Evolutionary conservation across 306 rosid species (phyloP).

Genomic region (Hippophae gyantsensis): DNA sequence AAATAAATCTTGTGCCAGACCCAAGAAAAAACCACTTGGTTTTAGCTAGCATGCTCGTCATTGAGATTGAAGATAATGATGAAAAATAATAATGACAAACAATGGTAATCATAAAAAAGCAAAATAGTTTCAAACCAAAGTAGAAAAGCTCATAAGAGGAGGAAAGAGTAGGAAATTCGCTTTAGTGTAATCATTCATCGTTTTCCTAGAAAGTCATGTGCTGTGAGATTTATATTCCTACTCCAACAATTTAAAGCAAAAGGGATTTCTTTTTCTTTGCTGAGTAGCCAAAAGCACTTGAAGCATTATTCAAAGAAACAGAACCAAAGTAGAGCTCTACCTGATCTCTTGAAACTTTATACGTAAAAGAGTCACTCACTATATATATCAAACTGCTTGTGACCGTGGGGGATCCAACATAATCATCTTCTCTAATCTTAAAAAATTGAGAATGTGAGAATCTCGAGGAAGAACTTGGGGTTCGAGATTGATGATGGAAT

Average conservation of each 20-base stretch:
- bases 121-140: constrained; percentile 26
- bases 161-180: constrained; percentile 44
- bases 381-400: constrained; percentile 13
- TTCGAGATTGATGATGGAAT: constrained; percentile 54
- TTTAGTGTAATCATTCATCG: constrained; percentile 32
- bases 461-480: constrained; percentile 55
- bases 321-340: background rate
- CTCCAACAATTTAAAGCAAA: constrained; percentile 22
- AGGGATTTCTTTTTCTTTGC: too few species aligned
- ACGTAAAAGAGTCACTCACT: too few species aligned
- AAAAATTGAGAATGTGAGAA: constrained; percentile 66
- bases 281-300: background rate
- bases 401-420: constrained; percentile 51
- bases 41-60: constrained; percentile 70
- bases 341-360: too few species aligned
- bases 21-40: constrained; percentile 33
- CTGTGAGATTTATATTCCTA: constrained; percentile 18
- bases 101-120: constrained; percentile 14
- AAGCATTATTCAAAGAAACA: constrained; percentile 6
- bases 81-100: constrained; percentile 29
- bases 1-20: constrained; percentile 39
- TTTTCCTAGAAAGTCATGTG: constrained; percentile 24
- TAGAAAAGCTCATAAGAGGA: constrained; percentile 2
- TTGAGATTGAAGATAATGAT: constrained; percentile 37
- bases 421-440: constrained; percentile 12